phyloP scores from a whole-genome alignment of 2,329 filamentous ascomycete species.

The Pestalotiopsis sp. region DNA sequence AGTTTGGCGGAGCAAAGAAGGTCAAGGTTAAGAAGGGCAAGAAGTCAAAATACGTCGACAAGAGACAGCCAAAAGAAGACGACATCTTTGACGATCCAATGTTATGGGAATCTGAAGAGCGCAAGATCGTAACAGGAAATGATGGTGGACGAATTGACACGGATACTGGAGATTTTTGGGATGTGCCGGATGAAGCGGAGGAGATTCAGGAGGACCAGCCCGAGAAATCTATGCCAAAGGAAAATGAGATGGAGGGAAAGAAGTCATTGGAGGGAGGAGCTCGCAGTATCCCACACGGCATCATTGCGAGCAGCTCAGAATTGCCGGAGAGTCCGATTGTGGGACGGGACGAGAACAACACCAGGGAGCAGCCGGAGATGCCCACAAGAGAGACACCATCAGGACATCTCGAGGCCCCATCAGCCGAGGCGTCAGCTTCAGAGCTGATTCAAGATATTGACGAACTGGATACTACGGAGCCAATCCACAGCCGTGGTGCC shows the following conservation, averaged over 20 bases:
- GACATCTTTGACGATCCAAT: constrained; percentile 48
- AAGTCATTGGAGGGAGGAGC: constrained; percentile 16
- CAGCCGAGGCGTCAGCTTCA: constrained; percentile 10
- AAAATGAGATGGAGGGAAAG: neutral
- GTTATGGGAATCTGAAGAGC: constrained; percentile 47
- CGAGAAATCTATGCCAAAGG: neutral
- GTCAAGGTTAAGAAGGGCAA: constrained; percentile 37
- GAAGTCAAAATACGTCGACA: constrained; percentile 41
- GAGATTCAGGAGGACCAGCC: constrained; percentile 12
- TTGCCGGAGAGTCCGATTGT: constrained; percentile 16
- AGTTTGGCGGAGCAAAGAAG: constrained; percentile 34
- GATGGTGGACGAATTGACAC: constrained; percentile 27
- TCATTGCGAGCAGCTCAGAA: constrained; percentile 12
- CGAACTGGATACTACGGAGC: constrained; percentile 30
- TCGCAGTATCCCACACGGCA: constrained; percentile 11
- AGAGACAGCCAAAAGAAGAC: constrained; percentile 39
- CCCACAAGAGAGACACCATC: too few species aligned
- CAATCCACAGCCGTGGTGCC: constrained; percentile 11
- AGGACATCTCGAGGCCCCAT: constrained; percentile 15
- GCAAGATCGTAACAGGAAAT: constrained; percentile 30
- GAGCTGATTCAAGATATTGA: constrained; percentile 30
- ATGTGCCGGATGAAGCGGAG: constrained; percentile 19
- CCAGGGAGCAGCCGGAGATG: neutral
- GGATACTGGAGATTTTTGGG: constrained; percentile 23
- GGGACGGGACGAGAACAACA: constrained; percentile 9